Evolutionary conservation across 1,284 basidiomycete species (phyloP).

Genomic region (Marasmius oreades): DNA sequence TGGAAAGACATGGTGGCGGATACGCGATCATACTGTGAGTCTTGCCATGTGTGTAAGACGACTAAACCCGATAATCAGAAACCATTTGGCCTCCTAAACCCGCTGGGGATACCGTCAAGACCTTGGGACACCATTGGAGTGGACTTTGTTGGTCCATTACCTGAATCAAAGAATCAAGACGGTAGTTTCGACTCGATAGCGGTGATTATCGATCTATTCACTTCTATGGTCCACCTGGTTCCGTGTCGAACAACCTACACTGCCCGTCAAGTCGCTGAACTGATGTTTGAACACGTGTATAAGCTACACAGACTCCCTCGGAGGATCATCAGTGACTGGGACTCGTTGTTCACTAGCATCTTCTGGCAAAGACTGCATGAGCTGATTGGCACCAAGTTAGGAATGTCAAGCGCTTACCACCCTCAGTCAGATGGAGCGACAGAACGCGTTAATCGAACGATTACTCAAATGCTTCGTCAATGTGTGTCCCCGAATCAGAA

Average conservation of each 20-base stretch:
- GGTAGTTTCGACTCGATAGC: constrained; percentile 26
- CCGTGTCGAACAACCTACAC: constrained; percentile 18
- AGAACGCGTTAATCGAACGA: constrained; percentile 7
- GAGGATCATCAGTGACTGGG: neutral
- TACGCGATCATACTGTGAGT: constrained; percentile 21
- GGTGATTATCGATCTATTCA: constrained; percentile 32
- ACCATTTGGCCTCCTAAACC: constrained; percentile 22
- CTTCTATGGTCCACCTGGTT: constrained; percentile 28
- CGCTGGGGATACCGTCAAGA: constrained; percentile 17
- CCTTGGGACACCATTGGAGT: constrained; percentile 30
- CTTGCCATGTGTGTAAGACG: constrained; percentile 21
- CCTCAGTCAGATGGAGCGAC: constrained; percentile 18
- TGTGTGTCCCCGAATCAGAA: constrained; percentile 14
- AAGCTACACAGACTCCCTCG: constrained; percentile 5
- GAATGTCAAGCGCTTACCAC: neutral
- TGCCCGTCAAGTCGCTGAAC: constrained; percentile 19
- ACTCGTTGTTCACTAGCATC: neutral
- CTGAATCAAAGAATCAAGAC: constrained; percentile 22
- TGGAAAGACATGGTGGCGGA: constrained; percentile 8
- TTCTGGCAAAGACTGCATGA: neutral
- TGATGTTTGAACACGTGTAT: constrained; percentile 22
- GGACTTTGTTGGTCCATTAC: constrained; percentile 36
- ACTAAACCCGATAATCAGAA: constrained; percentile 22
- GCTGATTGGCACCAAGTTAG: neutral
- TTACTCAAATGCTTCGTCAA: neutral